phyloP scores from a whole-genome alignment of 2,329 filamentous ascomycete species.

The Aspergillus melleus region DNA sequence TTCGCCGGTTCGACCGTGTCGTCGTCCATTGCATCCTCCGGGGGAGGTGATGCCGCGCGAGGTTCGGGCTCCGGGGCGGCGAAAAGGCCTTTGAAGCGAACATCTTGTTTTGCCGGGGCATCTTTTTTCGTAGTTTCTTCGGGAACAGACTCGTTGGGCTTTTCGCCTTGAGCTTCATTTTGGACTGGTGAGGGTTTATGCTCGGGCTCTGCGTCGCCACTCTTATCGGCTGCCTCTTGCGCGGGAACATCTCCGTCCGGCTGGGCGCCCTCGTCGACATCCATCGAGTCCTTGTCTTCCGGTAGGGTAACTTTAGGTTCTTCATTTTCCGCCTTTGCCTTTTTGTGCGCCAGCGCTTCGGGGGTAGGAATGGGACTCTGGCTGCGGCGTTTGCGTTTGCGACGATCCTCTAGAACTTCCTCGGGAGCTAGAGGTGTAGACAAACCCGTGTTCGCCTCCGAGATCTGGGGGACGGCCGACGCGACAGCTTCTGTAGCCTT shows the following conservation, averaged over 20 bases:
- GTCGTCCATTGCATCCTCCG: conserved; percentile 33
- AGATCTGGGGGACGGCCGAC: conserved; percentile 20
- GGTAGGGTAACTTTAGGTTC: conserved; percentile 29
- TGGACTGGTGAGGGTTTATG: conserved; percentile 14
- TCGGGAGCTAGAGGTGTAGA: conserved; percentile 32
- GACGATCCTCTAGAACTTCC: conserved; percentile 53
- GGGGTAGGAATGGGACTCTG: conserved; percentile 59
- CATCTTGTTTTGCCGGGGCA: conserved; percentile 38
- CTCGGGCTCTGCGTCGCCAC: conserved; percentile 15
- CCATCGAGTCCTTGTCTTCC: conserved; percentile 27
- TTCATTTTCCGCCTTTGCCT: conserved; percentile 51
- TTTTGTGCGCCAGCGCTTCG: conserved; percentile 58
- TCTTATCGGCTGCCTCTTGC: conserved; percentile 17
- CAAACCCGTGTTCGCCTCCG: conserved; percentile 26
- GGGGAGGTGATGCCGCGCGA: conserved; percentile 27
- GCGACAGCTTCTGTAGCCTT: conserved; percentile 16
- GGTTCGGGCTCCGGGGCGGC: conserved; percentile 28
- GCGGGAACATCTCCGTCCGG: conserved; percentile 17
- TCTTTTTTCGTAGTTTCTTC: conserved; percentile 18
- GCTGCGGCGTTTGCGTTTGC: conserved; percentile 68
- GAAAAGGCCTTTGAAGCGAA: conserved; percentile 53
- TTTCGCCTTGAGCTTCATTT: conserved; percentile 6
- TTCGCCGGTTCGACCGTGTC: conserved; percentile 56
- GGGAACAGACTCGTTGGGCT: conserved; percentile 3
- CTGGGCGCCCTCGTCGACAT: conserved; percentile 10